These are phyloP conservation scores for Cercospora sojina DNA, from an alignment of 2,329 filamentous ascomycete genomes.

Conservation along the genomic window DNA sequence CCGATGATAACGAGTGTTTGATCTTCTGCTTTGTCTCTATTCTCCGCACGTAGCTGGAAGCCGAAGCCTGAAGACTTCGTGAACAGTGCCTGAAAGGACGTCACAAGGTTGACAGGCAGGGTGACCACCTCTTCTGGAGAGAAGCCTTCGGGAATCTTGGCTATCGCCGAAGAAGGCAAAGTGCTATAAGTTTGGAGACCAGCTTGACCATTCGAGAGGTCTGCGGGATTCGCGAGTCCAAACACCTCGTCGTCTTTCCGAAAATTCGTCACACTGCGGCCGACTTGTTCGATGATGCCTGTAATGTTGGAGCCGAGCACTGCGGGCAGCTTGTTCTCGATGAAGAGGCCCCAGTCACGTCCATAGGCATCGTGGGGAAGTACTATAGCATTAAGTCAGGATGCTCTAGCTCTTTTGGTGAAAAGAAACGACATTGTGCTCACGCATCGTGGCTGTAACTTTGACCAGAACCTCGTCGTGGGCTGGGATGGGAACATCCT, in stretches of 20 bases:
- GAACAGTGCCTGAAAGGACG: constrained; percentile 10
- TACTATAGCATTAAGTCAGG: neutral
- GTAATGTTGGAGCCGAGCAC: constrained; percentile 12
- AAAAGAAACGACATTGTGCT: neutral
- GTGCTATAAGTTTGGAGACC: constrained; percentile 7
- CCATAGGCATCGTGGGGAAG: constrained; percentile 21
- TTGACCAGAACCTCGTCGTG: constrained; percentile 15
- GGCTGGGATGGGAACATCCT: constrained; percentile 6
- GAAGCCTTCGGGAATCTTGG: constrained; percentile 3
- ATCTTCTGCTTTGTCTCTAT: neutral
- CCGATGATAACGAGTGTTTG: constrained; percentile 5
- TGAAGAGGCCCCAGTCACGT: constrained; percentile 15
- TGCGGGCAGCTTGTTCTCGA: constrained; percentile 11
- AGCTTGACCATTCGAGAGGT: neutral
- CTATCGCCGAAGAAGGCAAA: neutral
- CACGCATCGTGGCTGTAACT: constrained; percentile 13
- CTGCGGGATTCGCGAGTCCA: neutral
- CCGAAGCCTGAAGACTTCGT: neutral
- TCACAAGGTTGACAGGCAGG: constrained; percentile 10
- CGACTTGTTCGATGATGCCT: constrained; percentile 11
- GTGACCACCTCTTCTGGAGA: neutral
- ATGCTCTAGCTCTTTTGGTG: neutral
- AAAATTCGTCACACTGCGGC: neutral
- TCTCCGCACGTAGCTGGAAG: neutral
- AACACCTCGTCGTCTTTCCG: constrained; percentile 6